Evolutionary conservation across 2,329 filamentous ascomycete species (phyloP), one percentile per base, ranked within the genome.

Genomic region (Epichloe sylvatica): DNA sequence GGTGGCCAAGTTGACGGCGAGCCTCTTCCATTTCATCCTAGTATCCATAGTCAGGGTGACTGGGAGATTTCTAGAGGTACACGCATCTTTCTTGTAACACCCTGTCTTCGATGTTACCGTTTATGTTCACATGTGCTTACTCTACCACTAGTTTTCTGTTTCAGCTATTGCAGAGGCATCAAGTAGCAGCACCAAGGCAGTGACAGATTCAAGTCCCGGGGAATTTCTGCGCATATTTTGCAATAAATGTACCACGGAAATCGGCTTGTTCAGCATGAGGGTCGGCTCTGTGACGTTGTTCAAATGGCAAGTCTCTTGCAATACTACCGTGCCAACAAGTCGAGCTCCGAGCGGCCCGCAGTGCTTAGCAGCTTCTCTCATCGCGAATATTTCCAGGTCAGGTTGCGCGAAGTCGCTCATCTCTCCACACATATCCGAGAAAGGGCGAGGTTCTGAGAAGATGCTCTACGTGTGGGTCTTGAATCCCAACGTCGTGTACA

Each of bases 341-440:
- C 49, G 49, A 23, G 54, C 52, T 4, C 75, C 72, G 5, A 70
- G 57, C 40, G 66, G 72, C 34, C 57, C 67, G 0, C 70, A 78
- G 46, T 80, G 76, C 51, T 66, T 80, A 3, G 70, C 74, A 4
- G 71, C 74, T 0, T 74, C 72, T 48, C 64, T 81, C 25, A 60
- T 75, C 19, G 70, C 76, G 9, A 76, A 72, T 1, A 70, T 77
- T 40, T 70, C 75, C 12, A 70, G 75, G n/a, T 77, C 76, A 1
- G 77, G 74, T 12, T 78, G 72, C 25, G 75, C 77, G 39, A 79
- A 79, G 58, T 75, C 74, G 0, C 64, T 80, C 19, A 59, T 81
- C 12, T 61, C 71, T 17, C 75, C 65, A 3, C 56, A 62, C 48
- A 46, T 33, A 0, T 47, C 53, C 8, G 40, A 50, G 30, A 25